These are phyloP conservation scores for Ligustrum vulgare DNA, from an alignment of 257 asterid species.

Conservation along the genomic window DNA sequence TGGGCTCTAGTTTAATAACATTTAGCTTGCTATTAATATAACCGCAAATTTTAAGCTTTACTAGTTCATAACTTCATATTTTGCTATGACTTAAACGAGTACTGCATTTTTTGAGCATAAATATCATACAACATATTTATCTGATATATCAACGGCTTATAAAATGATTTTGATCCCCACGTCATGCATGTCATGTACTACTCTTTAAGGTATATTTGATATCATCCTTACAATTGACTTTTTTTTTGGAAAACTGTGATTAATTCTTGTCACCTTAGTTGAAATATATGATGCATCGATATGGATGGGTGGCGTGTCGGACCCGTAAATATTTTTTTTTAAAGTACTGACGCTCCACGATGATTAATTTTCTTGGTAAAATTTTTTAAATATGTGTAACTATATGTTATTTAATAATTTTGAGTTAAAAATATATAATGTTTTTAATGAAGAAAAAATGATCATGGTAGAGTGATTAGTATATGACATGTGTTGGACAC, in stretches of 20 bases:
- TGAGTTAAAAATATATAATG: too few species aligned
- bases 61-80: background rate
- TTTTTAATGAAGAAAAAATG: too few species aligned
- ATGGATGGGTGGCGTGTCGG: too few species aligned
- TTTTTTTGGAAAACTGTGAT: background rate
- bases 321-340: too few species aligned
- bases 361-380: too few species aligned
- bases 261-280: background rate
- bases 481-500: too few species aligned
- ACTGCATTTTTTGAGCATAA: constrained; percentile 16
- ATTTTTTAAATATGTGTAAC: too few species aligned
- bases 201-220: constrained; percentile 2
- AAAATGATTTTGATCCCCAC: background rate
- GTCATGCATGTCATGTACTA: constrained; percentile 3
- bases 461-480: too few species aligned
- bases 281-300: background rate
- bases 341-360: too few species aligned
- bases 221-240: background rate
- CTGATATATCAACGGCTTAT: background rate
- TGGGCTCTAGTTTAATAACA: background rate
- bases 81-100: background rate
- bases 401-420: too few species aligned
- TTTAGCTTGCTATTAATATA: background rate
- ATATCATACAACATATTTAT: background rate
- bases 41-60: background rate